phyloP scores from a whole-genome alignment of 2,329 filamentous ascomycete genomes.

The Fusarium sp. region DNA sequence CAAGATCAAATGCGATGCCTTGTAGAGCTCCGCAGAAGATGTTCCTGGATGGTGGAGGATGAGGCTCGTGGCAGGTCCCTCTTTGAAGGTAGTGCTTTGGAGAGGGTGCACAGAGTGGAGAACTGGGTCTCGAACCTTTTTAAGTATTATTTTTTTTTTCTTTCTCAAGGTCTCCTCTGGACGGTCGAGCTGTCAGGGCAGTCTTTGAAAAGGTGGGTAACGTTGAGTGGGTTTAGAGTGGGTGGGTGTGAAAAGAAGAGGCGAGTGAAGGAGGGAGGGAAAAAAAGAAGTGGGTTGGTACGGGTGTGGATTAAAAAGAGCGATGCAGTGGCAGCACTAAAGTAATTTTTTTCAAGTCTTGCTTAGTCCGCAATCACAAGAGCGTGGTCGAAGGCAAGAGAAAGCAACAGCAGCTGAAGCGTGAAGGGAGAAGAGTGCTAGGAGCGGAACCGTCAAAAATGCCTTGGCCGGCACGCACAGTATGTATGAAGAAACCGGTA shows the following conservation, averaged over 20 bases:
- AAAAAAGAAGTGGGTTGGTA: constrained; percentile 40
- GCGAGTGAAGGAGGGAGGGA: constrained; percentile 39
- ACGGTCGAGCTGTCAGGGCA: constrained; percentile 45
- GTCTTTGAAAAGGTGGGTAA: constrained; percentile 46
- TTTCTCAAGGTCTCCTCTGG: constrained; percentile 28
- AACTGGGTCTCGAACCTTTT: constrained; percentile 58
- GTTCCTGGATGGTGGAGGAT: constrained; percentile 54
- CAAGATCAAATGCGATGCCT: constrained; percentile 43
- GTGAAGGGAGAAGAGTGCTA: constrained; percentile 2
- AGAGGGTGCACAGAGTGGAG: constrained; percentile 59
- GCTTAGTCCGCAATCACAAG: constrained; percentile 35
- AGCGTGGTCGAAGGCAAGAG: constrained; percentile 22
- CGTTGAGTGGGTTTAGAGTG: constrained; percentile 37
- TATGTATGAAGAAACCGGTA: constrained; percentile 26
- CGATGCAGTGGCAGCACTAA: constrained; percentile 34
- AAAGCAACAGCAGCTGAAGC: constrained; percentile 11
- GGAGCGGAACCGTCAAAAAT: constrained; percentile 42
- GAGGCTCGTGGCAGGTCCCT: constrained; percentile 54
- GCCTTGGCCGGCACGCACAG: constrained; percentile 38
- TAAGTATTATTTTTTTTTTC: constrained; percentile 49
- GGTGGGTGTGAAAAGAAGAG: constrained; percentile 39
- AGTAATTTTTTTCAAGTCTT: constrained; percentile 23
- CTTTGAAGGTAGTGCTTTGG: constrained; percentile 57
- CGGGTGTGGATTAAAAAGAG: constrained; percentile 39
- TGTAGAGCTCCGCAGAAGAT: constrained; percentile 46